Conservation (phyloP, 192 early-diverging fungal genomes). For the Spizellomyces punctatus region DNA sequence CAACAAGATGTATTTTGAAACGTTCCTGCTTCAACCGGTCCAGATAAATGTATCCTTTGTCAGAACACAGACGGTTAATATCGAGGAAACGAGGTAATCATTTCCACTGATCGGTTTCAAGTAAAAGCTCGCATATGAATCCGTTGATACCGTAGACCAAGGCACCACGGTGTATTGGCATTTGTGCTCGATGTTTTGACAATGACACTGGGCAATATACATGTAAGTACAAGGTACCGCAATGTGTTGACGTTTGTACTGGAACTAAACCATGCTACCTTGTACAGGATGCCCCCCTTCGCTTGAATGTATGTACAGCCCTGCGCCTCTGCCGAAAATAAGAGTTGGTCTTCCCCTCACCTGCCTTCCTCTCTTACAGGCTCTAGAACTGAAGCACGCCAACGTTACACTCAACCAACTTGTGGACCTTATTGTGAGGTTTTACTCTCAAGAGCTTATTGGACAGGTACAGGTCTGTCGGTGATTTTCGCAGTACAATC, state of each 20-base stretch:
- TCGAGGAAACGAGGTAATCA: slow-evolving; percentile 58
- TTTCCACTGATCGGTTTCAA: background rate
- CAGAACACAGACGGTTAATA: slow-evolving; percentile 70
- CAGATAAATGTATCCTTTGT: slow-evolving; percentile 97
- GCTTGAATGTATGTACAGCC: slow-evolving; percentile 66
- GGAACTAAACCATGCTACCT: background rate
- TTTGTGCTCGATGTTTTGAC: slow-evolving; percentile 75
- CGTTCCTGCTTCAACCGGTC: slow-evolving; percentile 89
- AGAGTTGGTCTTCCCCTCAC: background rate
- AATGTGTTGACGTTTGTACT: background rate
- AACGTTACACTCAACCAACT: slow-evolving; percentile 76
- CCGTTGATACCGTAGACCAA: slow-evolving; percentile 26
- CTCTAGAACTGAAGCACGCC: slow-evolving; percentile 84
- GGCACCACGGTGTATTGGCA: slow-evolving; percentile 40
- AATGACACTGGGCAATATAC: slow-evolving; percentile 97
- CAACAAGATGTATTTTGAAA: slow-evolving; percentile 89
- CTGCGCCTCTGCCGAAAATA: background rate
- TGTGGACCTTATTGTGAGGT: slow-evolving; percentile 74
- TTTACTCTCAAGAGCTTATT: slow-evolving; percentile 89
- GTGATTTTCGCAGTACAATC: background rate
- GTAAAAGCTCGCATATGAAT: too few species aligned
- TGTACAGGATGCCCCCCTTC: slow-evolving; percentile 78
- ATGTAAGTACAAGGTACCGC: slow-evolving; percentile 55
- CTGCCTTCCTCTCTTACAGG: slow-evolving; percentile 19
- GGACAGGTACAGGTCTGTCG: slow-evolving; percentile 61